These are phyloP conservation scores for Fusarium sp. DNA, from an alignment of 2,329 filamentous ascomycete genomes.

Conservation along the genomic window DNA sequence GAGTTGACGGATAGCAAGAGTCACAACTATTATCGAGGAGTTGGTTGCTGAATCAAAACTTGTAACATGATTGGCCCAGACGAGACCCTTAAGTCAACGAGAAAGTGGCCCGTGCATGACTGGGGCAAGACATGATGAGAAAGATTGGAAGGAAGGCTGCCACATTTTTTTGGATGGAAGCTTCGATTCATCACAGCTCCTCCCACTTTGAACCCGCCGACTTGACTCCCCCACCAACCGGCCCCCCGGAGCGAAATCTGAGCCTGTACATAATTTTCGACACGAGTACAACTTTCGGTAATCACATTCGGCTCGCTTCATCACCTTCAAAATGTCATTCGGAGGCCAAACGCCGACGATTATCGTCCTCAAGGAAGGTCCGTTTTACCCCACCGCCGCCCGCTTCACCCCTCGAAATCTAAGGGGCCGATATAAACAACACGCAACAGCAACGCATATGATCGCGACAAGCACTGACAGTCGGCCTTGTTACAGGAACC, in stretches of 20 bases:
- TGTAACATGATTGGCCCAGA: constrained; percentile 22
- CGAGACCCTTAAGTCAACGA: constrained; percentile 19
- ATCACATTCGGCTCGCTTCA: constrained; percentile 15
- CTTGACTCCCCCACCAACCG: constrained; percentile 31
- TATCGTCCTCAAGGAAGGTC: constrained; percentile 97
- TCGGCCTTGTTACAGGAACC: constrained; percentile 72
- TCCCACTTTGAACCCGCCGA: constrained; percentile 47
- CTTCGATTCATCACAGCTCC: constrained; percentile 53
- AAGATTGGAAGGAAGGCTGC: constrained; percentile 53
- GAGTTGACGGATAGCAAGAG: background rate
- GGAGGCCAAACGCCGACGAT: constrained; percentile 97
- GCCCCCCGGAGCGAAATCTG: constrained; percentile 23
- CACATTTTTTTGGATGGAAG: constrained; percentile 63
- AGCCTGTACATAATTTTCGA: constrained; percentile 14
- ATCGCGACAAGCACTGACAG: constrained; percentile 36
- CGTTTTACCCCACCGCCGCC: constrained; percentile 60
- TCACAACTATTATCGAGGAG: background rate
- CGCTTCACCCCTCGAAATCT: constrained; percentile 40
- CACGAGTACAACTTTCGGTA: constrained; percentile 20
- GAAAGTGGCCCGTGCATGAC: constrained; percentile 46
- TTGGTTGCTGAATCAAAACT: constrained; percentile 13
- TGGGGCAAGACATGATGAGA: constrained; percentile 45
- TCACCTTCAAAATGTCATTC: constrained; percentile 82
- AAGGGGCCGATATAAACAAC: constrained; percentile 24
- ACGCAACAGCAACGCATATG: background rate